Conservation (phyloP, 805 yeast genomes). For the Yamadazyma phyllophila region DNA sequence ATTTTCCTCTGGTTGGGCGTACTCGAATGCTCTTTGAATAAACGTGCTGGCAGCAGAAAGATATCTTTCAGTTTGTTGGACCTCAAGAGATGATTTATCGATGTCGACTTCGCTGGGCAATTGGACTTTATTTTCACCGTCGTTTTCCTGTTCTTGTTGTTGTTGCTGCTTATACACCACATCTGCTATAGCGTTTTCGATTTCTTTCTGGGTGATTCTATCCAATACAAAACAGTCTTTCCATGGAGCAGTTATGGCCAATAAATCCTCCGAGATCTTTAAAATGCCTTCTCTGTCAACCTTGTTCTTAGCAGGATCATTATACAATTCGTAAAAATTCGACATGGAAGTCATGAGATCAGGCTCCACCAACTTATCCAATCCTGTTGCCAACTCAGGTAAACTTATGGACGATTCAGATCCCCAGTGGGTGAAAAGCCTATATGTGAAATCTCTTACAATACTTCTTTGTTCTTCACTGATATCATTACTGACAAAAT, state of each 20-base stretch:
- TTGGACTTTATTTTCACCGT: conserved; percentile 26
- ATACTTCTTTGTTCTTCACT: conserved; percentile 14
- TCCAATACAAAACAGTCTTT: conserved; percentile 71
- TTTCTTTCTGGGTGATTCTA: conserved; percentile 55
- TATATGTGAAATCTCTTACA: conserved; percentile 35
- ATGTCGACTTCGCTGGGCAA: conserved; percentile 60
- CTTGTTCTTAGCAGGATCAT: conserved; percentile 50
- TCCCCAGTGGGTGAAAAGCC: conserved; percentile 75
- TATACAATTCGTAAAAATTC: conserved; percentile 76
- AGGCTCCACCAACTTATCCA: conserved; percentile 63
- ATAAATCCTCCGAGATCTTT: conserved; percentile 81
- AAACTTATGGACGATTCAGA: conserved; percentile 49
- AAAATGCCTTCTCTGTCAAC: conserved; percentile 78
- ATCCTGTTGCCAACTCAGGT: conserved; percentile 68
- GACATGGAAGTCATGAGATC: conserved; percentile 80
- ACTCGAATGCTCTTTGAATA: conserved; percentile 83
- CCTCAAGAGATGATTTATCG: conserved; percentile 60
- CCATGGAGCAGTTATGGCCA: conserved; percentile 83
- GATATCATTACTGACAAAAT: conserved; percentile 52
- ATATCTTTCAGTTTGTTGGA: conserved; percentile 73
- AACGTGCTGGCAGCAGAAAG: conserved; percentile 84
- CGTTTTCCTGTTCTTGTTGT: conserved; percentile 16
- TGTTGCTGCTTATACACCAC: conserved; percentile 45
- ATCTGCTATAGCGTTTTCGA: conserved; percentile 68
- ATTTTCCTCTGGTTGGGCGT: conserved; percentile 70